phyloP scores from a whole-genome alignment of 495 filamentous ascomycete genomes.

The Ramalina intermedia region DNA sequence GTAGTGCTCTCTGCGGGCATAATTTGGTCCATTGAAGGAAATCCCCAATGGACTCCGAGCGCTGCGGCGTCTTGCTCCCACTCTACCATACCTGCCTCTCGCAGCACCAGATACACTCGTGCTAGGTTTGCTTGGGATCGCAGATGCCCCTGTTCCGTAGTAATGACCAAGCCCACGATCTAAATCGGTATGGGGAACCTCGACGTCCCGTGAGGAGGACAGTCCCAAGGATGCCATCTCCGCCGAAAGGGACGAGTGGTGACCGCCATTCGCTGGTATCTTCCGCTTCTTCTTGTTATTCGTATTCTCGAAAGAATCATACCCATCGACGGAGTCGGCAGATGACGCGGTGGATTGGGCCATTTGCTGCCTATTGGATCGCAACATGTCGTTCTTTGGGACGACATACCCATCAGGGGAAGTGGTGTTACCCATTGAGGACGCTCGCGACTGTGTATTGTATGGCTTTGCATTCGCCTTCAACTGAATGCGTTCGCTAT shows the following conservation, averaged over 20 bases:
- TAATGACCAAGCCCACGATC: slow-evolving; percentile 37
- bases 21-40: slow-evolving; percentile 38
- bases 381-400: slow-evolving; percentile 13
- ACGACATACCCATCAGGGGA: neutral
- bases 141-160: slow-evolving; percentile 39
- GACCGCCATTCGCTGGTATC: slow-evolving; percentile 61
- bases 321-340: slow-evolving; percentile 47
- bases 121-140: slow-evolving; percentile 24
- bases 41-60: slow-evolving; percentile 52
- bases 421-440: neutral
- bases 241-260: slow-evolving; percentile 46
- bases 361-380: slow-evolving; percentile 29
- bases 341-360: slow-evolving; percentile 38
- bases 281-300: slow-evolving; percentile 99
- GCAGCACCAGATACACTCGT: slow-evolving; percentile 65
- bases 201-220: slow-evolving; percentile 29
- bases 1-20: slow-evolving; percentile 4
- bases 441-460: neutral
- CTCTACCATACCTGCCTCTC: slow-evolving; percentile 61
- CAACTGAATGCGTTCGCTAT: slow-evolving; percentile 11
- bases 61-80: slow-evolving; percentile 29
- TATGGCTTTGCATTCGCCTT: neutral
- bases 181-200: slow-evolving; percentile 27
- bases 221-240: slow-evolving; percentile 51
- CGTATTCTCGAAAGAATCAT: slow-evolving; percentile 95